These are phyloP conservation scores for Yamadazyma spencermartinsiae DNA, from an alignment of 1,139 yeast species.

Conservation along the genomic window DNA sequence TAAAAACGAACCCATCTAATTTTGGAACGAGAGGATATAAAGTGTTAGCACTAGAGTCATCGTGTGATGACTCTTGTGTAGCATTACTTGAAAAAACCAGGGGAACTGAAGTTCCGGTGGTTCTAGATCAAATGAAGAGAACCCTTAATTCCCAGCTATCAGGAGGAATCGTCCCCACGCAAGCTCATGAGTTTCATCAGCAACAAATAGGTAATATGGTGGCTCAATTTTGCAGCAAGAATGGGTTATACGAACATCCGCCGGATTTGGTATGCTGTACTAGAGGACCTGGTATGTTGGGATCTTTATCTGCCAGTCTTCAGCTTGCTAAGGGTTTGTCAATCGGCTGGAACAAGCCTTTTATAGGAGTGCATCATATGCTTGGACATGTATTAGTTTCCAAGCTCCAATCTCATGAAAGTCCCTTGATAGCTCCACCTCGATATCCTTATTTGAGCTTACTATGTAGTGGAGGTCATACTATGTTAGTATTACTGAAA, in stretches of 20 bases:
- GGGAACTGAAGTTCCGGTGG: conserved; percentile 37
- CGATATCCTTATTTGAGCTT: conserved; percentile 77
- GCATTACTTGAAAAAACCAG: conserved; percentile 61
- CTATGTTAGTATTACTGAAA: conserved; percentile 74
- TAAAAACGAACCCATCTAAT: too few species aligned
- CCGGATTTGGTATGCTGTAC: conserved; percentile 89
- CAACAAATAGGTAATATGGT: conserved; percentile 38
- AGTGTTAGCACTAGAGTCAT: conserved; percentile 85
- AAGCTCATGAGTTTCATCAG: conserved; percentile 82
- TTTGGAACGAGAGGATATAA: conserved; percentile 41
- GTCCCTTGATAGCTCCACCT: conserved; percentile 32
- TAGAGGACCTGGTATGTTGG: conserved; percentile 97
- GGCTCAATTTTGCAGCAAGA: conserved; percentile 24
- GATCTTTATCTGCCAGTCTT: conserved; percentile 78
- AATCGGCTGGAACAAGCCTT: conserved; percentile 72
- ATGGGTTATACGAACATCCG: conserved; percentile 28
- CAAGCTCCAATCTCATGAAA: conserved; percentile 44
- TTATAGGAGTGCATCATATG: conserved; percentile 96
- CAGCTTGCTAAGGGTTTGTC: conserved; percentile 85
- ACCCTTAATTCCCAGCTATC: conserved; percentile 65
- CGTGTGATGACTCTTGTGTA: conserved; percentile 95
- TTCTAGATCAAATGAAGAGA: conserved; percentile 60
- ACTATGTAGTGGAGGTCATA: conserved; percentile 92
- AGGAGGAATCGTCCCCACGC: conserved; percentile 90
- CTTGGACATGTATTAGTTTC: conserved; percentile 84